phyloP scores from a whole-genome alignment of 495 filamentous ascomycete species.

The Patellaria atrata region DNA sequence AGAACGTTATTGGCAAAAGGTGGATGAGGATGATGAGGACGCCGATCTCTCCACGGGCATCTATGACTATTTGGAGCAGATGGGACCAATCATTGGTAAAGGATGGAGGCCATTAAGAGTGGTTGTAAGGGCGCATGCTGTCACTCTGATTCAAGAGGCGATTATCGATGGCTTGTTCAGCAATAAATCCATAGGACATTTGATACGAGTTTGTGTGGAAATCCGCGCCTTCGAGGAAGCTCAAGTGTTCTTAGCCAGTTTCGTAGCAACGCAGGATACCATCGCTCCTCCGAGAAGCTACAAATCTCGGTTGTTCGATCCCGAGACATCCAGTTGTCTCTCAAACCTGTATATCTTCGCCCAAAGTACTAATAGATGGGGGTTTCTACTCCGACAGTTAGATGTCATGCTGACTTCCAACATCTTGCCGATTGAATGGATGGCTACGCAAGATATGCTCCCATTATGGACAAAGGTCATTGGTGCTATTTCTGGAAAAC shows the following conservation, averaged over 20 bases:
- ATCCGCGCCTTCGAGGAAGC: slow-evolving; percentile 13
- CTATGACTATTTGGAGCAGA: slow-evolving; percentile 12
- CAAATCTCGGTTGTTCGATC: slow-evolving; percentile 9
- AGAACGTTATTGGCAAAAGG: slow-evolving; percentile 13
- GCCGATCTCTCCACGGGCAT: slow-evolving; percentile 13
- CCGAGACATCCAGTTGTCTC: slow-evolving; percentile 8
- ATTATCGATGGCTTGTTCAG: slow-evolving; percentile 11
- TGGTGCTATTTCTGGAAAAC: slow-evolving; percentile 8
- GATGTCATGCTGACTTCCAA: slow-evolving; percentile 14
- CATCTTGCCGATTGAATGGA: slow-evolving; percentile 16
- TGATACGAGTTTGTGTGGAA: slow-evolving; percentile 11
- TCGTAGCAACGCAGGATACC: slow-evolving; percentile 5
- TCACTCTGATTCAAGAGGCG: slow-evolving; percentile 11
- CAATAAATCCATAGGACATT: slow-evolving; percentile 3
- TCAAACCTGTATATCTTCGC: slow-evolving; percentile 8
- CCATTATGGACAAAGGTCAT: slow-evolving; percentile 14
- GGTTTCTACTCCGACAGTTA: slow-evolving; percentile 13
- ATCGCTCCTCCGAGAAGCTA: slow-evolving; percentile 6
- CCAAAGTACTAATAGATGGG: slow-evolving; percentile 1
- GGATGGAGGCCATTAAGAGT: slow-evolving; percentile 14
- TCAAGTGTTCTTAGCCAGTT: slow-evolving; percentile 12
- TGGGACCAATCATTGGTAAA: slow-evolving; percentile 3
- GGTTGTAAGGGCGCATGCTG: slow-evolving; percentile 15
- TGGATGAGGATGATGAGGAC: slow-evolving; percentile 10
- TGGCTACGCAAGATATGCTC: slow-evolving; percentile 15